Evolutionary conservation across 2,329 filamentous ascomycete genomes (phyloP), one percentile per base, ranked within the genome.

Genomic region (Pyrenochaeta sp.): DNA sequence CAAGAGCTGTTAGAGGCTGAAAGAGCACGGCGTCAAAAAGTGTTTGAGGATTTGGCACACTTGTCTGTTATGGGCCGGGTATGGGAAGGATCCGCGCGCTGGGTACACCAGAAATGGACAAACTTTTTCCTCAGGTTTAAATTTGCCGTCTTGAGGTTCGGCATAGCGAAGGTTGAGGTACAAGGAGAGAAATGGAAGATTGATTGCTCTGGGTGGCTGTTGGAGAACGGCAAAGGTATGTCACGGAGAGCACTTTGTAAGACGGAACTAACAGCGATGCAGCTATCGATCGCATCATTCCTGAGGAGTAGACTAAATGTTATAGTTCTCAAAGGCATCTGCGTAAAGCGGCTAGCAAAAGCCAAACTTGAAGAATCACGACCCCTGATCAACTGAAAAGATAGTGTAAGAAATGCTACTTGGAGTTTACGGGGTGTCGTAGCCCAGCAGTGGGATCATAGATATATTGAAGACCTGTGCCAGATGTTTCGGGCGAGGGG

Each of bases 121-220:
- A 72, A 68, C 24, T 77, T 77, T 63, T 77, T 77, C 44, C 49
- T 73, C 32, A 64, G 59, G 9, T 76, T 77, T 64, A 77, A 77
- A 51, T 75, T 73, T 39, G 69, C 71, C 5, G 71, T 77, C 9
- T 51, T 76, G 36, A 66, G 70, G 24, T 76, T 76, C 37, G 73
- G 74, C 3, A 71, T 72, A 47, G 69, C 69, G 3, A 64, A 69
- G 10, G 61, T 76, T 3, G 62, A 73, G 47, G 71, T 75, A 2
- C 57, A 69, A 15, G 73, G 67, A 6, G 66, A 70, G 15, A 74
- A 74, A 50, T 77, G 73, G 73, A 76, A 76, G 61, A 69, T 77
- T 46, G 74, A 77, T 51, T 76, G 73, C 55, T 68, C 68, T 12
- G 74, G 72, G 0, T 74, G 66, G 45, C 50, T 77, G 53, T 50